Base-by-base conservation (phyloP, 306 rosid species). In the Rosa rugosa region DNA sequence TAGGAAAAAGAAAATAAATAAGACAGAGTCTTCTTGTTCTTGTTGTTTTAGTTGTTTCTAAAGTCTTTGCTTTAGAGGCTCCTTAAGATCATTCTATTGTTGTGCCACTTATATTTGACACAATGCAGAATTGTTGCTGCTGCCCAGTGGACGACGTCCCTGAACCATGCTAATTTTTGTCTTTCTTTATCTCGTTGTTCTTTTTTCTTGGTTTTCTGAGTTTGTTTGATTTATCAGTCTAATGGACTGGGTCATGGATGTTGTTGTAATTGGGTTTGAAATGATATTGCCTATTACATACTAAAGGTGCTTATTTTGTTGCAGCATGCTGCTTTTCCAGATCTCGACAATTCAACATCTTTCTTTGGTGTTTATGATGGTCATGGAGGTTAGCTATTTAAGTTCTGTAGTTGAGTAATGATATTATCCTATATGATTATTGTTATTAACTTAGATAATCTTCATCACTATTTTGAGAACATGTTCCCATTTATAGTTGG, bases 361-460 rank as follows among this genome's bases (percentile, higher is more conserved):
- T 93, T 90, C 88, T 93, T 95, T 84, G 99, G 91, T 64, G 99
- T 95, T 84, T 95, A 87, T 80, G 99, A 95, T 79, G 99, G 99
- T 40, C 99, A 95, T 89, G 99, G 99, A 90, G 99, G 98, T 93
- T 45, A 42, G 90, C 65, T 46, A 50, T 60, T 14, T 14, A n/a
- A 53, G 12, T n/a, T 82, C 9, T 64, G 23, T 20, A 53, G 68
- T 79, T 27, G 36, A 59, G 46, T 11, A 3, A n/a, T 68, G n/a
- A 53, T 10, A 49, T 76, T 51, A 11, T 62, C 36, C 13, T 11
- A 22, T 25, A 25, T 20, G 31, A 5, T 45, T 73, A 44, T 74
- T 34, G 31, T 22, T 31, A 20, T 47, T 50, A 69, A 77, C 13
- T 59, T 57, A 66, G 57, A 62, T 75, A 56, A 54, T 84, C 77